Conservation (phyloP, 1,284 basidiomycete genomes). For the Chalciporus sp. region DNA sequence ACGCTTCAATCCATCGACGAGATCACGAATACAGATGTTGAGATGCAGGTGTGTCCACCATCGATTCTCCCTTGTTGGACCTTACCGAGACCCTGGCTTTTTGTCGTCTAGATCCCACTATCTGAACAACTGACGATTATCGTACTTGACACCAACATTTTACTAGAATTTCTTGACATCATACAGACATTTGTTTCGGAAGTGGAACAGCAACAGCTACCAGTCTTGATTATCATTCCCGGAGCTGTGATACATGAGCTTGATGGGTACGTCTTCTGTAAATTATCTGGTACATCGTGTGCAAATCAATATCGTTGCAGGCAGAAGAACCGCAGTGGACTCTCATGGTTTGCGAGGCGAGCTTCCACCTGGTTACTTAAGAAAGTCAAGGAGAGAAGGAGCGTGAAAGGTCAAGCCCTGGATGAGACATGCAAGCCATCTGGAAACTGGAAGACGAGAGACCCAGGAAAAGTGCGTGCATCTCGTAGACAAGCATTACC, state of each 20-base stretch:
- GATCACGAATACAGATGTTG: conserved; percentile 64
- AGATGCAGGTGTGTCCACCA: conserved; percentile 54
- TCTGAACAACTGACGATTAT: conserved; percentile 48
- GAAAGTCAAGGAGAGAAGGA: conserved; percentile 59
- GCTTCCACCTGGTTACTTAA: conserved; percentile 72
- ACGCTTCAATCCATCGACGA: conserved; percentile 54
- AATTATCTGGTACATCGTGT: conserved; percentile 1
- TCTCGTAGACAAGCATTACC: not conserved
- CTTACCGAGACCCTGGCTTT: not conserved
- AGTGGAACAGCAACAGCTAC: conserved; percentile 49
- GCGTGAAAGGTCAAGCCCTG: conserved; percentile 65
- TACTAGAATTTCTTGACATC: conserved; percentile 64
- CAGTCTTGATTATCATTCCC: conserved; percentile 65
- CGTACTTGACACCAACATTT: conserved; percentile 74
- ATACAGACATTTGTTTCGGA: conserved; percentile 66
- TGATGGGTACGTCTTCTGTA: conserved; percentile 53
- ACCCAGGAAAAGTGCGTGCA: conserved; percentile 44
- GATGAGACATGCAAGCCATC: conserved; percentile 64
- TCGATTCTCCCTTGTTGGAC: not conserved
- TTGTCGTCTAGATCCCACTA: conserved; percentile 38
- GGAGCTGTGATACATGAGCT: conserved; percentile 73
- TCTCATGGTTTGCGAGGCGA: conserved; percentile 68
- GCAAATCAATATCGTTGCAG: conserved; percentile 37
- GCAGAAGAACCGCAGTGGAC: conserved; percentile 60
- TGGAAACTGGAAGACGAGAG: conserved; percentile 57